A percentile compares a stretch with the other conserved stretches of the same genome.
Conservation (phyloP, 805 yeast species). For the Ogataea naganishii region DNA sequence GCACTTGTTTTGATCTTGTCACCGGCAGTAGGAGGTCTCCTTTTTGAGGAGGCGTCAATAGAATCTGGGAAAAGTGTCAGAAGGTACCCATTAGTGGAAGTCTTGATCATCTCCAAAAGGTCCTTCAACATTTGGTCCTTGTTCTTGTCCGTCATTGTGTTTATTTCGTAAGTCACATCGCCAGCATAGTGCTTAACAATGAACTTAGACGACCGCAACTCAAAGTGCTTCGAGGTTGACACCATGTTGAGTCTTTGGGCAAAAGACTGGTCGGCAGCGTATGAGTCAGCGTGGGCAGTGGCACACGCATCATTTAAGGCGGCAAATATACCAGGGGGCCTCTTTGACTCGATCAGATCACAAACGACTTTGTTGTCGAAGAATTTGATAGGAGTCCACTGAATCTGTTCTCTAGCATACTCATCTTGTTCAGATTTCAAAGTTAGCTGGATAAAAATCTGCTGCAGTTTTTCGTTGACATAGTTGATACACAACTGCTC, state of each 20-base stretch:
- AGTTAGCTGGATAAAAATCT: conserved; percentile 91
- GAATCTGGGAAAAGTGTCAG: conserved; percentile 51
- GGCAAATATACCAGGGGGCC: conserved; percentile 96
- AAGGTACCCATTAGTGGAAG: conserved; percentile 62
- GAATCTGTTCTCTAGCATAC: conserved; percentile 87
- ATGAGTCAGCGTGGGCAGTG: conserved; percentile 96
- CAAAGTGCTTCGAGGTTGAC: conserved; percentile 77
- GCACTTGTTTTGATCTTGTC: conserved; percentile 93
- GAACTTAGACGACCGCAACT: conserved; percentile 79
- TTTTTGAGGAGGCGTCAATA: conserved; percentile 58
- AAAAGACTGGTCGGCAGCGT: conserved; percentile 94
- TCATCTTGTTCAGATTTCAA: conserved; percentile 97
- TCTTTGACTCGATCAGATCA: conserved; percentile 85
- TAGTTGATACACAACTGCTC: conserved; percentile 94
- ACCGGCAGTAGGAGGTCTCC: conserved; percentile 91
- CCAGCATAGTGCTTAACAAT: conserved; percentile 96
- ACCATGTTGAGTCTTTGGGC: conserved; percentile 86
- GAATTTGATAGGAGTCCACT: conserved; percentile 96
- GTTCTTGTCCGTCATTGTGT: conserved; percentile 91
- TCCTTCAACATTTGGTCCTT: conserved; percentile 91
- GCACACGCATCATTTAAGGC: conserved; percentile 96
- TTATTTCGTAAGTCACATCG: conserved; percentile 88
- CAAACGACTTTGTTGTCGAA: conserved; percentile 95
- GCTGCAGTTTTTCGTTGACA: conserved; percentile 93
- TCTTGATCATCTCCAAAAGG: conserved; percentile 66